These are phyloP conservation scores for Breynia disticha DNA, from an alignment of 441 rosid species.

Conservation along the genomic window DNA sequence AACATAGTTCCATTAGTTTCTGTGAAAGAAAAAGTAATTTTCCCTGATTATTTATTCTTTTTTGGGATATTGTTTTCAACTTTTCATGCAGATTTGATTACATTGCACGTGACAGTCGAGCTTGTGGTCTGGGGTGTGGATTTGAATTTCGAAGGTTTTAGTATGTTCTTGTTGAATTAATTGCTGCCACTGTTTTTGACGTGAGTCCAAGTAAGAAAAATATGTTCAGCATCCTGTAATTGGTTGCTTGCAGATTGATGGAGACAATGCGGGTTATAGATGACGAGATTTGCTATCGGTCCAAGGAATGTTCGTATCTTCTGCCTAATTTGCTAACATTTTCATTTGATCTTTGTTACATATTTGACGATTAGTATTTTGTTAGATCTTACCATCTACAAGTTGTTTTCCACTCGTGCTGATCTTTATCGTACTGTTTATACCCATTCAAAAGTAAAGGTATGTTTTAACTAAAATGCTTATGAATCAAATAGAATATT, in stretches of 20 bases:
- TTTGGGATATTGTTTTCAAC: slow-evolving; percentile 5
- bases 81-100: slow-evolving; percentile 75
- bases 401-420: slow-evolving; percentile 83
- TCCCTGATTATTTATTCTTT: slow-evolving; percentile 9
- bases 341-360: slow-evolving; percentile 2
- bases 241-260: slow-evolving; percentile 52
- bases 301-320: slow-evolving; percentile 76
- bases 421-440: slow-evolving; percentile 89
- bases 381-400: slow-evolving; percentile 69
- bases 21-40: no score
- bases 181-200: background rate
- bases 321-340: slow-evolving; percentile 9
- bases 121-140: slow-evolving; percentile 82
- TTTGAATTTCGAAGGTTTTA: slow-evolving; percentile 72
- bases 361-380: slow-evolving; percentile 17
- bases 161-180: slow-evolving; percentile 8
- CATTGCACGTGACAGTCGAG: slow-evolving; percentile 83
- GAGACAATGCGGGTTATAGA: slow-evolving; percentile 81
- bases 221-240: background rate
- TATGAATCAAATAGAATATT: no score
- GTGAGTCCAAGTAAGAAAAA: background rate
- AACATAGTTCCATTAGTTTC: background rate
- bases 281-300: slow-evolving; percentile 85
- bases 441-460: slow-evolving; percentile 93
- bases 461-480: slow-evolving; percentile 13